Evolutionary conservation across 2,329 filamentous ascomycete genomes (phyloP), one percentile per base, ranked within the genome.

Genomic region (Aspergillus proliferans): DNA sequence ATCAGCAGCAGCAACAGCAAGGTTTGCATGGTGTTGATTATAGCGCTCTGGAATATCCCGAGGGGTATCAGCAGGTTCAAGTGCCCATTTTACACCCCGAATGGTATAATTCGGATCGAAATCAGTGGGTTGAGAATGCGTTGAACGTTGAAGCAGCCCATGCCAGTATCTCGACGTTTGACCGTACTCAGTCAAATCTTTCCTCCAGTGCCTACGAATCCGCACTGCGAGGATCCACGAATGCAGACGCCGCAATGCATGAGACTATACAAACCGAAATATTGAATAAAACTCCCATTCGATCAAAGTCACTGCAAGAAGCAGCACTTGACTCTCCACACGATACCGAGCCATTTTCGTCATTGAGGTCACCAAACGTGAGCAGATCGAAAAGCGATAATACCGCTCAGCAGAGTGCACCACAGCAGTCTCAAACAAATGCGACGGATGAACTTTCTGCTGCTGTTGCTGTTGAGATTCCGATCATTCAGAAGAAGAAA

Each of bases 301-400:
- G 62, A 33, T 59, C 59, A 18, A 59, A 64, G 41, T 61, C 63
- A 4, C 51, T 64, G 41, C 62, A 63, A 45, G 46, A 50, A 15
- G 9, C 15, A 4, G 48, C 55, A 9, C 45, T 49, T n/a, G 60
- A 58, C 43, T 71, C 69, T 3, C 67, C 67, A 6, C 68, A 69
- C 40, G 69, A 71, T 44, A 72, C 70, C 2, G 63, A 70, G 40
- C 69, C 68, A 19, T 58, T 71, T 30, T 71, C 69, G 9, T 71
- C 70, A 6, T 51, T 65, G 6, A 47, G 53, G 8, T 61, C 65
- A 0, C 54, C 60, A 2, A 57, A 59, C 19, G 47, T 55, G n/a
- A 56, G 47, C 22, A 56, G 58, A 48, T 43, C 58, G 6, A 65
- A 57, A 24, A 61, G 54, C 19, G 60, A 65, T 12, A 55, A 52